Base-by-base conservation (phyloP, 2,329 filamentous ascomycete genomes). In the Thermothelomyces thermophilus region DNA sequence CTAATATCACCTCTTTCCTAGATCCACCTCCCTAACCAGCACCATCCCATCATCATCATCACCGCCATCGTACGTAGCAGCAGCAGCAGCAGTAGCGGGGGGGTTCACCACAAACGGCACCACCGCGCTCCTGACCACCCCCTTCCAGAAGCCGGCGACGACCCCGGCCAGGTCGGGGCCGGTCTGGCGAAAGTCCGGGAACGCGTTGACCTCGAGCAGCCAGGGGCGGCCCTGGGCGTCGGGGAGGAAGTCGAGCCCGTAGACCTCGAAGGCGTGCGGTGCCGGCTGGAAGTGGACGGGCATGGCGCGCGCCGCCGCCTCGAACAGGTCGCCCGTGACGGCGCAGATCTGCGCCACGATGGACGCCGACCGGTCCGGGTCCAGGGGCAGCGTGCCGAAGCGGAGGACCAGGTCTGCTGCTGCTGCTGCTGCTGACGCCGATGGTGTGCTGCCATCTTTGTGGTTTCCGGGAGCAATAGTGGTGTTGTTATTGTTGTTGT, bases 131-230 rank as follows among this genome's bases (percentile, higher is more conserved):
- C 80, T 74, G 36, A 95, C 74, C 19, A 88, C 84, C 10, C 80
- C 86, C 60, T 80, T 76, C 75, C 94, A 93, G 58, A 98, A 74
- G 7, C 83, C 85, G 17, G 73, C 78, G 20, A 98, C 84, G 35
- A 97, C 68, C 0, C 71, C 78, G 63, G 76, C 80, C 56, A 95
- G 68, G 50, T 86, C 84, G 7, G 77, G 76, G 0, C 93, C 93
- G 14, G 90, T 95, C 78, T 97, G 91, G 63, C 79, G 83, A 64
- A 97, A 97, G 70, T 98, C 93, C 9, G 93, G 93, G 68, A 95
- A 98, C 0, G 91, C 88, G 71, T 98, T 98, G 28, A 95, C 80
- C 71, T 98, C 93, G 50, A 98, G 71, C 62, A 98, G 66, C 82
- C 83, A 96, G 3, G 82, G 79, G 3, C 62, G 74, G 0, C 81